Evolutionary conservation across 2,329 filamentous ascomycete genomes (phyloP), one percentile per base, ranked within the genome.

Genomic region (Tolypocladium cylindrosporum): DNA sequence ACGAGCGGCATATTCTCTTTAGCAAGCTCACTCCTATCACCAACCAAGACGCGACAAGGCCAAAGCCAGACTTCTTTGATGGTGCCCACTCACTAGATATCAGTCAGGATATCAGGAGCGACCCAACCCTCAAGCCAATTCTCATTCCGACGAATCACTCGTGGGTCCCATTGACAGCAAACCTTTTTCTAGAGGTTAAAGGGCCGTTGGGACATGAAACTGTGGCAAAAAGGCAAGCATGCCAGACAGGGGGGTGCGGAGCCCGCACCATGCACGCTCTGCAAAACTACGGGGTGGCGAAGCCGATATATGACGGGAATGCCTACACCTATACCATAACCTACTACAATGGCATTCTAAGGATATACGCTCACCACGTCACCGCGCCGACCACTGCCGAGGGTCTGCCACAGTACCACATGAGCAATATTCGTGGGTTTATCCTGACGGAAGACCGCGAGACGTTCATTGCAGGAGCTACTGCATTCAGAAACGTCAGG

Each of bases 181-280:
- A 77, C 63, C 74, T 77, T 58, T 77, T 78, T 58, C 24, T 77
- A 1, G 71, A 72, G 55, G 69, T 63, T 0, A 77, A 77, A 59
- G 71, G 69, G 1, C 71, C 69, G 10, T 57, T 2, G 21, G 21
- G 21, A 24, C 21, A 70, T 57, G 70, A 70, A 4, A 65, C 60
- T 45, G 10, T 72, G 7, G 71, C 67, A 14, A 63, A 14, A 48
- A 66, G 68, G 36, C 73, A 76, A 59, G 73, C 69, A 56, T 66
- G 65, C 55, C 70, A 74, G 53, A 66, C 77, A 58, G 71, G 74
- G 43, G 72, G 74, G 3, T 53, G 66, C 24, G 72, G 72, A 42
- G 65, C 72, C 36, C 68, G 72, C 36, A 72, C 61, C 11, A 74
- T 77, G 59, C 68, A 74, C 55, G 64, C 9, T n/a, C n/a, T 60